A percentile compares a stretch with the other conserved stretches of the same genome.
phyloP scores from a whole-genome alignment of 2,329 filamentous ascomycete species.

The Cordyceps farinosa region DNA sequence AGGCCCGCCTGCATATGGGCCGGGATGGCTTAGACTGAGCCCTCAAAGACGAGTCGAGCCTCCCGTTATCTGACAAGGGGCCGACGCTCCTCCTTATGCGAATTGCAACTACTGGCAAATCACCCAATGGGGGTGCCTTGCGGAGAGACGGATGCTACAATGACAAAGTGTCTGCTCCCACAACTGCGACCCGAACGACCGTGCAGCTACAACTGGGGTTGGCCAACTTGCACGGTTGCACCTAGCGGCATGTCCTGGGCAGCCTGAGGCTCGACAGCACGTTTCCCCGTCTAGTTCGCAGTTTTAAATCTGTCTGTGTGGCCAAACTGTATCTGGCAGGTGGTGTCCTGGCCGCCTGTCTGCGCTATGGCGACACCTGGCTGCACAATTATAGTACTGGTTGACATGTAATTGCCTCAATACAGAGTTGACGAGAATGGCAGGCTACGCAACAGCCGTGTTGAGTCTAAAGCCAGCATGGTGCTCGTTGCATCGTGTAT shows the following conservation, averaged over 20 bases:
- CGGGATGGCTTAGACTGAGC: constrained; percentile 11
- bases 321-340: neutral
- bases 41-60: constrained; percentile 9
- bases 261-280: neutral
- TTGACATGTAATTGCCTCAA: neutral
- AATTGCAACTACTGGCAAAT: neutral
- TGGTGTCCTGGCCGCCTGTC: neutral
- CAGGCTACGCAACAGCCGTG: neutral
- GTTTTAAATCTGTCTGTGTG: neutral
- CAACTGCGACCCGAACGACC: neutral
- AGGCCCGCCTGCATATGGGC: constrained; percentile 13
- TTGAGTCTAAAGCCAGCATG: neutral
- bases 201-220: neutral
- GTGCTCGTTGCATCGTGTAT: neutral
- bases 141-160: neutral
- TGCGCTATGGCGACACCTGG: neutral
- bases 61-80: constrained; percentile 11
- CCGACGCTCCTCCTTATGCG: neutral
- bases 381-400: neutral
- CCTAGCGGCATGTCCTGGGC: neutral
- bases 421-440: neutral
- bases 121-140: neutral
- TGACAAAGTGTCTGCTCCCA: neutral
- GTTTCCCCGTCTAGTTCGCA: neutral
- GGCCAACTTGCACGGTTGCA: neutral